A percentile compares a stretch with the other conserved stretches of the same genome.
Evolutionary conservation across 176 grass and related monocot genomes (phyloP).

Genomic region (Metroxylon sagu): DNA sequence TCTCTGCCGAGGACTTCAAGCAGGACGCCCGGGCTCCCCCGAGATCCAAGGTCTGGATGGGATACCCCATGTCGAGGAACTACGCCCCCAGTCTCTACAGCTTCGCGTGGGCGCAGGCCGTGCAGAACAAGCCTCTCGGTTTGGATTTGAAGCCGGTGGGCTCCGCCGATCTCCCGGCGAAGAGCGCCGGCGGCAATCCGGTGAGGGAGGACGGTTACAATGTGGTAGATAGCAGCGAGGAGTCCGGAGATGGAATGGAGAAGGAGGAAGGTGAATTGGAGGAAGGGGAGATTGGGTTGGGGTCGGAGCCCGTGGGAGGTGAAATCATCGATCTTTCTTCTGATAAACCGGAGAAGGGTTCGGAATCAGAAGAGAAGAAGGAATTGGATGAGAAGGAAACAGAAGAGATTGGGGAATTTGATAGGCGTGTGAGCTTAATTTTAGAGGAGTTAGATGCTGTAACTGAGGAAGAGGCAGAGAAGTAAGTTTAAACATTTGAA

Average conservation of each 20-base stretch:
- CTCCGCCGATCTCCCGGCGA: not conserved
- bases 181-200: not conserved
- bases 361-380: slow-evolving; percentile 32
- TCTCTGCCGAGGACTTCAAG: slow-evolving; percentile 58
- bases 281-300: slow-evolving; percentile 40
- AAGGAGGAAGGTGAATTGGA: slow-evolving; percentile 37
- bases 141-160: slow-evolving; percentile 18
- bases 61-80: slow-evolving; percentile 66
- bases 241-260: slow-evolving; percentile 28
- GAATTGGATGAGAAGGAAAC: slow-evolving; percentile 24
- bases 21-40: not conserved
- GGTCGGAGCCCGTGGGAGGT: slow-evolving; percentile 18
- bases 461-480: slow-evolving; percentile 82
- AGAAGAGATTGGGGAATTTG: slow-evolving; percentile 60
- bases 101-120: slow-evolving; percentile 89
- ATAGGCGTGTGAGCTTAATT: slow-evolving; percentile 61
- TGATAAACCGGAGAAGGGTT: slow-evolving; percentile 27
- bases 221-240: slow-evolving; percentile 9
- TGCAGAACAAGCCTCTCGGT: slow-evolving; percentile 83
- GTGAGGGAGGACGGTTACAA: slow-evolving; percentile 9
- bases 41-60: slow-evolving; percentile 75
- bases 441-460: slow-evolving; percentile 87
- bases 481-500: slow-evolving; percentile 39
- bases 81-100: slow-evolving; percentile 63
- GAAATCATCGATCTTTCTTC: slow-evolving; percentile 57